Evolutionary conservation across 2,329 filamentous ascomycete species (phyloP).

Genomic region (Lizonia empirigonia): DNA sequence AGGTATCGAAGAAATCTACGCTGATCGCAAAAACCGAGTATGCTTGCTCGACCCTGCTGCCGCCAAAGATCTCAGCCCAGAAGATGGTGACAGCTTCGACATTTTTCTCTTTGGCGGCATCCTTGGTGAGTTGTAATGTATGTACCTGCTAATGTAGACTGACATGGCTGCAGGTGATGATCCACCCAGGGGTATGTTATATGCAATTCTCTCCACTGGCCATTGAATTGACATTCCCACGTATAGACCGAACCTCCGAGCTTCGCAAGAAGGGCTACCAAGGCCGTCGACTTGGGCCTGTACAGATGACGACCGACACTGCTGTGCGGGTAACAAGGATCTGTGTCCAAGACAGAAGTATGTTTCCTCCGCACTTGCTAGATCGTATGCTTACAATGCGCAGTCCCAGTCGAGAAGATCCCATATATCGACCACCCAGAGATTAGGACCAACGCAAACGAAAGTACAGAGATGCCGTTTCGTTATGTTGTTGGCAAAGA

Average conservation of each 20-base stretch:
- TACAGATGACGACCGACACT: slow-evolving; percentile 98
- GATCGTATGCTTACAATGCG: slow-evolving; percentile 24
- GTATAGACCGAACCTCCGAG: slow-evolving; percentile 88
- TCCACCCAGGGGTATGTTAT: slow-evolving; percentile 77
- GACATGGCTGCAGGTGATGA: slow-evolving; percentile 73
- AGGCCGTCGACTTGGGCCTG: slow-evolving; percentile 83
- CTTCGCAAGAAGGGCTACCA: slow-evolving; percentile 90
- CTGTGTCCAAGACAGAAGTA: slow-evolving; percentile 83
- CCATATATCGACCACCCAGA: slow-evolving; percentile 88
- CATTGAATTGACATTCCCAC: slow-evolving; percentile 27
- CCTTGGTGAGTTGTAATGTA: slow-evolving; percentile 65
- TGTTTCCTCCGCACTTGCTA: slow-evolving; percentile 33
- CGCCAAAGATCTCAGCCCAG: slow-evolving; percentile 77
- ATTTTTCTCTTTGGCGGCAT: slow-evolving; percentile 97
- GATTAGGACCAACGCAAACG: slow-evolving; percentile 85
- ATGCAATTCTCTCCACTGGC: not conserved
- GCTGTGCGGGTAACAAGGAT: slow-evolving; percentile 92
- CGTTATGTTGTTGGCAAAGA: slow-evolving; percentile 82
- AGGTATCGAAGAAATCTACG: slow-evolving; percentile 83
- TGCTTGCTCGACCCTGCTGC: slow-evolving; percentile 91
- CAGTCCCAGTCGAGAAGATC: slow-evolving; percentile 79
- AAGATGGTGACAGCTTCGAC: slow-evolving; percentile 82
- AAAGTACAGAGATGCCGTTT: slow-evolving; percentile 97
- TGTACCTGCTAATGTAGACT: slow-evolving; percentile 22
- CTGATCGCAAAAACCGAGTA: slow-evolving; percentile 72